phyloP scores from a whole-genome alignment of 768 basidiomycete genomes.

The Pleurotus eryngii region DNA sequence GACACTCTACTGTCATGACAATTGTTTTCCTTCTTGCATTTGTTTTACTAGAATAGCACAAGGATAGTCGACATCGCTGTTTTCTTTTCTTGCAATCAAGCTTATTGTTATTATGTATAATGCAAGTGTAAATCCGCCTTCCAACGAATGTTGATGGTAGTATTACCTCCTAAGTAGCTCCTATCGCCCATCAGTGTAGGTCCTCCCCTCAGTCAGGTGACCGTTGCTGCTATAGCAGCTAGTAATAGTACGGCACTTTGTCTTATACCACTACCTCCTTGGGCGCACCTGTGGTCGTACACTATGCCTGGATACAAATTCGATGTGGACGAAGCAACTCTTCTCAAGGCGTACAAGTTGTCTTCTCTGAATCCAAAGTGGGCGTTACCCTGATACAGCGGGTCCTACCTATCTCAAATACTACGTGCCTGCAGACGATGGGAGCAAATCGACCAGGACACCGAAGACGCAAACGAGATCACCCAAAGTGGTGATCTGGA shows the following conservation, averaged over 20 bases:
- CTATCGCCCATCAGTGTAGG: too few species aligned
- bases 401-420: neutral
- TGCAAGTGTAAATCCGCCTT: too few species aligned
- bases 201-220: neutral
- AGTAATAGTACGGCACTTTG: too few species aligned
- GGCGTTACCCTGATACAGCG: slow-evolving; percentile 11
- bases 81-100: slow-evolving; percentile 6
- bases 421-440: slow-evolving; percentile 54
- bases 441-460: slow-evolving; percentile 88
- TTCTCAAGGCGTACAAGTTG: slow-evolving; percentile 88
- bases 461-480: slow-evolving; percentile 68
- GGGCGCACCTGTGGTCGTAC: too few species aligned
- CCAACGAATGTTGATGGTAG: too few species aligned
- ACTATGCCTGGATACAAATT: slow-evolving; percentile 35
- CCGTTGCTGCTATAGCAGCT: neutral
- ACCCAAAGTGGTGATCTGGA: slow-evolving; percentile 54
- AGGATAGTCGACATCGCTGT: neutral
- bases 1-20: neutral
- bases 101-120: slow-evolving; percentile 1
- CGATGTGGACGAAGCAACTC: slow-evolving; percentile 72
- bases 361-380: slow-evolving; percentile 76
- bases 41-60: slow-evolving; percentile 1
- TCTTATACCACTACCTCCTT: too few species aligned
- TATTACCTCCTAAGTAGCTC: too few species aligned
- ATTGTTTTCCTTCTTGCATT: neutral